A percentile compares a stretch with the other conserved stretches of the same genome.
Conservation (phyloP, 257 asterid species). For the Plectranthus barbatus region DNA sequence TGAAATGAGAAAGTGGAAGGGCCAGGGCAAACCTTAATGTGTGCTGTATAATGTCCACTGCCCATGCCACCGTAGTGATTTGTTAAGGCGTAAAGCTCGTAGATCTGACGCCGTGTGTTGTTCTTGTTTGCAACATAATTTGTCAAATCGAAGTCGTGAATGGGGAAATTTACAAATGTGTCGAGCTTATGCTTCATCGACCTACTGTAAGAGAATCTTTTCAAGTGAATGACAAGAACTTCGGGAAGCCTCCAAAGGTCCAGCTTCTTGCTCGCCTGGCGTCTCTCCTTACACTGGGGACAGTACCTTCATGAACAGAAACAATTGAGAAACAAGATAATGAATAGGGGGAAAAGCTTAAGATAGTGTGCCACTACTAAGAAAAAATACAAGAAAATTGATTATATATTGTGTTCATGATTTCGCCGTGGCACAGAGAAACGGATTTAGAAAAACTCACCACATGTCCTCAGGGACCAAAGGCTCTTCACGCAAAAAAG, state of each 20-base stretch:
- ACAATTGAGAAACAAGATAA: neutral
- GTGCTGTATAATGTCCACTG: slow-evolving; percentile 94
- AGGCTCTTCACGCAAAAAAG: slow-evolving; percentile 96
- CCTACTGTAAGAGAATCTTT: slow-evolving; percentile 94
- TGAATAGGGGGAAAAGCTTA: neutral
- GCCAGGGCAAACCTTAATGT: slow-evolving; percentile 62
- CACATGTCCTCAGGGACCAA: slow-evolving; percentile 99
- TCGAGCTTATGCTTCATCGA: slow-evolving; percentile 98
- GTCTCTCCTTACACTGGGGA: slow-evolving; percentile 95
- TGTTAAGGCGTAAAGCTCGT: slow-evolving; percentile 89
- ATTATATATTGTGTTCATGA: too few species aligned
- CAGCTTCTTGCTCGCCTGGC: slow-evolving; percentile 96
- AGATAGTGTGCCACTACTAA: neutral
- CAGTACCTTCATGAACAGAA: slow-evolving; percentile 57
- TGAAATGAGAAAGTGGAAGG: neutral
- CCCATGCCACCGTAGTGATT: slow-evolving; percentile 99
- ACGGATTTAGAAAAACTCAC: slow-evolving; percentile 31
- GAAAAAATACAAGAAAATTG: too few species aligned
- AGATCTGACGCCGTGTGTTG: slow-evolving; percentile 57
- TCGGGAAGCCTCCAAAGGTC: slow-evolving; percentile 99
- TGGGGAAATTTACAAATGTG: slow-evolving; percentile 90
- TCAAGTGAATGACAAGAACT: slow-evolving; percentile 93
- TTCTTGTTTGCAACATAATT: slow-evolving; percentile 88
- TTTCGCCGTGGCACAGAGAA: too few species aligned
- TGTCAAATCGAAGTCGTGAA: slow-evolving; percentile 87